Conservation (phyloP, 495 filamentous ascomycete species). For the Penicillium tannophilum region DNA sequence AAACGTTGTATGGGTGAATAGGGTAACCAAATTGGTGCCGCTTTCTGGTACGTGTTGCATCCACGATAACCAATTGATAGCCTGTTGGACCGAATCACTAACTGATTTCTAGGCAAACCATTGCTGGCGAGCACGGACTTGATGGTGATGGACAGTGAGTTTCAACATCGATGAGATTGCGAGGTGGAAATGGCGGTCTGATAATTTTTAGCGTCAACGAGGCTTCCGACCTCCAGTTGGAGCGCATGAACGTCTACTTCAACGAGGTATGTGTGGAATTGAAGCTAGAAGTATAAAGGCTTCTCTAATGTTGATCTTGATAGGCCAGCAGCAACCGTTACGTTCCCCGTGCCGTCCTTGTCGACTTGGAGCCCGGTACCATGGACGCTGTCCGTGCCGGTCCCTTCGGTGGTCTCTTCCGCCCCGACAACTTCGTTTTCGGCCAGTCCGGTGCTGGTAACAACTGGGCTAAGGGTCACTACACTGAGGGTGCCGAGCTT, state of each 20-base stretch:
- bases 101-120: slow-evolving; percentile 73
- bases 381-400: slow-evolving; percentile 99
- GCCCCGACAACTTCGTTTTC: slow-evolving; percentile 99
- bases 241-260: slow-evolving; percentile 99
- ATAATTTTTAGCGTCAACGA: slow-evolving; percentile 80
- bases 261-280: slow-evolving; percentile 74
- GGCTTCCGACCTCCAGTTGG: slow-evolving; percentile 95
- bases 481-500: slow-evolving; percentile 99
- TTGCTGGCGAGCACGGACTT: slow-evolving; percentile 98
- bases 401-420: slow-evolving; percentile 99
- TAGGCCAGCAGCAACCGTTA: slow-evolving; percentile 97
- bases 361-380: slow-evolving; percentile 96
- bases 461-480: slow-evolving; percentile 99
- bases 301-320: slow-evolving; percentile 19
- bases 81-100: slow-evolving; percentile 18
- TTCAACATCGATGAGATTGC: slow-evolving; percentile 19
- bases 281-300: neutral
- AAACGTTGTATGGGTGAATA: slow-evolving; percentile 44
- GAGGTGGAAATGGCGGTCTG: slow-evolving; percentile 27
- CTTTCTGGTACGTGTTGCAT: slow-evolving; percentile 78
- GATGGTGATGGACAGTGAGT: slow-evolving; percentile 92
- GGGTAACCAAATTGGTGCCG: slow-evolving; percentile 99
- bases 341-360: slow-evolving; percentile 97
- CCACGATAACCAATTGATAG: slow-evolving; percentile 23
- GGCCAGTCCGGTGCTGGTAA: slow-evolving; percentile 99